Percentiles rank a stretch among this genome's conserved stretches.
phyloP scores from a whole-genome alignment of 2,329 filamentous ascomycete species.

The Hymenoscyphus occultus region DNA sequence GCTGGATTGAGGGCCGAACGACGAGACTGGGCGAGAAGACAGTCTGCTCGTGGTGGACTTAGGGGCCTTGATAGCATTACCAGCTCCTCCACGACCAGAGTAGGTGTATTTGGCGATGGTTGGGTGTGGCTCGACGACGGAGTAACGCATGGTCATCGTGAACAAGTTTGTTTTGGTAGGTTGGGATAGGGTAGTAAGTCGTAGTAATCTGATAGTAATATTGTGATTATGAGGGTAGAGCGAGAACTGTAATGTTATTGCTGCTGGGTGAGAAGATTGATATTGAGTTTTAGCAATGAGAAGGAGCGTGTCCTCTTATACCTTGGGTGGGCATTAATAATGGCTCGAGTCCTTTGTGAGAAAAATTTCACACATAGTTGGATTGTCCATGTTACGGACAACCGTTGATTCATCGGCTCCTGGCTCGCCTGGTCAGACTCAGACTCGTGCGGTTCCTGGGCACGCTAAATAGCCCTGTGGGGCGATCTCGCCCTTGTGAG shows the following conservation, averaged over 20 bases:
- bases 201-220: neutral
- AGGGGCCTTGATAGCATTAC: constrained; percentile 35
- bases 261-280: constrained; percentile 18
- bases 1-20: constrained; percentile 30
- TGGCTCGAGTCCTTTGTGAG: constrained; percentile 6
- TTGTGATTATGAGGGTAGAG: constrained; percentile 14
- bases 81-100: constrained; percentile 35
- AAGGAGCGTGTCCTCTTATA: constrained; percentile 27
- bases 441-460: neutral
- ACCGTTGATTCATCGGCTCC: constrained; percentile 7
- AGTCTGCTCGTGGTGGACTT: constrained; percentile 27
- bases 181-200: neutral
- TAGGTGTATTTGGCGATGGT: constrained; percentile 30
- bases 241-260: constrained; percentile 19
- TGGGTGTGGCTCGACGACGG: constrained; percentile 36
- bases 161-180: constrained; percentile 13
- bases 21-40: constrained; percentile 33
- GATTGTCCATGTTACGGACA: constrained; percentile 13
- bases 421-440: neutral
- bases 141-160: constrained; percentile 26
- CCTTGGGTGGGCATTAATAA: constrained; percentile 13
- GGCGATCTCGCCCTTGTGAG: neutral
- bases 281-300: constrained; percentile 12
- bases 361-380: constrained; percentile 15
- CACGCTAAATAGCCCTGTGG: neutral